Conservation (phyloP, 2,329 filamentous ascomycete species). For the Aspergillus sp. region DNA sequence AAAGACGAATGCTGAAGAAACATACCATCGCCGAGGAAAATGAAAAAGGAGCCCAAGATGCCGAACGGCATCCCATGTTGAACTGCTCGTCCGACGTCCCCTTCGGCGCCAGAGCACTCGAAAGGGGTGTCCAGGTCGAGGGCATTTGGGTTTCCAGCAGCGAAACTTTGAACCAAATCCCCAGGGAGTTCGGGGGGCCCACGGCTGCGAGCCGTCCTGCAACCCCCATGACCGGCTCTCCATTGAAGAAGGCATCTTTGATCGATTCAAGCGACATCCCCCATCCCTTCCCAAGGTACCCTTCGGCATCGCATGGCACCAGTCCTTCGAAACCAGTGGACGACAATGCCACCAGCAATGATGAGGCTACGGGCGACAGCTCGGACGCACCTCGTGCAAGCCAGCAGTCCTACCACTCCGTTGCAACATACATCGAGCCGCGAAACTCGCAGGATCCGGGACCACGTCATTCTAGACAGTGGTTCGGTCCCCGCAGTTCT, state of each 20-base stretch:
- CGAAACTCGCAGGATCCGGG: slow-evolving; percentile 2
- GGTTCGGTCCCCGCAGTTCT: slow-evolving; percentile 12
- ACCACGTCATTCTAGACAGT: slow-evolving; percentile 5
- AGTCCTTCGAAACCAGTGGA: neutral
- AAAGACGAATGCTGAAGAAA: slow-evolving; percentile 52
- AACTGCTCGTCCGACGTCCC: slow-evolving; percentile 56
- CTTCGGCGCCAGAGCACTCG: slow-evolving; percentile 77
- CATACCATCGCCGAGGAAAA: slow-evolving; percentile 60
- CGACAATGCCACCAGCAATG: neutral
- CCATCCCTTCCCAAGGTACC: neutral
- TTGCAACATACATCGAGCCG: neutral
- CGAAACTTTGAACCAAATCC: slow-evolving; percentile 24
- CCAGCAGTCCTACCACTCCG: slow-evolving; percentile 2
- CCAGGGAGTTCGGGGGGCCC: slow-evolving; percentile 6
- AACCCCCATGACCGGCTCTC: slow-evolving; percentile 4
- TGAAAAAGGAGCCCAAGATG: slow-evolving; percentile 46
- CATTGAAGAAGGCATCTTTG: neutral
- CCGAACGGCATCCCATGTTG: slow-evolving; percentile 50
- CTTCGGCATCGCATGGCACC: neutral
- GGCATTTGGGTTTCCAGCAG: slow-evolving; percentile 68
- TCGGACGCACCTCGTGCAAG: slow-evolving; percentile 4
- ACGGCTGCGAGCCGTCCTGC: slow-evolving; percentile 2
- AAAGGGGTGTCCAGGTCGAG: slow-evolving; percentile 74
- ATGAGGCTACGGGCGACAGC: slow-evolving; percentile 2
- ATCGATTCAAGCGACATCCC: neutral